Evolutionary conservation across 139 green algal species (phyloP).

Genomic region (Eudorina sp.): DNA sequence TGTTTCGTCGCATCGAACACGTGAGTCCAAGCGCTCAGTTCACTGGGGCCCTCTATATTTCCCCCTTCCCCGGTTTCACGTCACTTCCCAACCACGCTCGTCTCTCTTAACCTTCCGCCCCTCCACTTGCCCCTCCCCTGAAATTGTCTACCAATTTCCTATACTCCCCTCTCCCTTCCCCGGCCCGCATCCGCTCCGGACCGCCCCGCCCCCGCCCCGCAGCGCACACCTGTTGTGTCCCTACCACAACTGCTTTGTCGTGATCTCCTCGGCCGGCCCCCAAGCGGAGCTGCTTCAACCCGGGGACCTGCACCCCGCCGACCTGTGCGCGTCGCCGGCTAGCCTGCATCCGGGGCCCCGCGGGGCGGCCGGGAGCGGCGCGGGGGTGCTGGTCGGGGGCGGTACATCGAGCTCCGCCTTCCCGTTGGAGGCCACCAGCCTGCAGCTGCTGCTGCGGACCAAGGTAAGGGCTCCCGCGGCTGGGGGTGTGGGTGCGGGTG

Average conservation of each 20-base stretch:
- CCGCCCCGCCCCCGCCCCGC: background rate
- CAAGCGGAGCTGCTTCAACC: constrained; percentile 20
- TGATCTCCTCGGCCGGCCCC: background rate
- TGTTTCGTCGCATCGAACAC: too few species aligned
- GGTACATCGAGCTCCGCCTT: background rate
- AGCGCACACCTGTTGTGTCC: constrained; percentile 32
- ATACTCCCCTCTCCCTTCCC: background rate
- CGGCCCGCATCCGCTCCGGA: background rate
- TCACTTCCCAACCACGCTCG: too few species aligned
- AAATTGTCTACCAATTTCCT: background rate
- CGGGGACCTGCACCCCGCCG: background rate
- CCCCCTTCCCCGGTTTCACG: too few species aligned
- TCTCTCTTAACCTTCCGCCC: too few species aligned
- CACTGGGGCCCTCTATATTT: too few species aligned
- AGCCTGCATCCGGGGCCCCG: background rate
- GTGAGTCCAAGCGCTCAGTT: too few species aligned
- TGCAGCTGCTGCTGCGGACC: constrained; percentile 6
- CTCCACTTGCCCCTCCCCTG: too few species aligned
- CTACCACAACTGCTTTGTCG: constrained; percentile 6
- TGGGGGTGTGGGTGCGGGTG: background rate
- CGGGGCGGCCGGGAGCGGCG: too few species aligned
- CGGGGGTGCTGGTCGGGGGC: background rate
- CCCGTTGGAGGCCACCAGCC: background rate
- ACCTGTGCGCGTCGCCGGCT: background rate
- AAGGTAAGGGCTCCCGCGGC: constrained; percentile 21